Base-by-base conservation (phyloP, 2,329 filamentous ascomycete genomes). In the Pseudocercospora macadamiae region DNA sequence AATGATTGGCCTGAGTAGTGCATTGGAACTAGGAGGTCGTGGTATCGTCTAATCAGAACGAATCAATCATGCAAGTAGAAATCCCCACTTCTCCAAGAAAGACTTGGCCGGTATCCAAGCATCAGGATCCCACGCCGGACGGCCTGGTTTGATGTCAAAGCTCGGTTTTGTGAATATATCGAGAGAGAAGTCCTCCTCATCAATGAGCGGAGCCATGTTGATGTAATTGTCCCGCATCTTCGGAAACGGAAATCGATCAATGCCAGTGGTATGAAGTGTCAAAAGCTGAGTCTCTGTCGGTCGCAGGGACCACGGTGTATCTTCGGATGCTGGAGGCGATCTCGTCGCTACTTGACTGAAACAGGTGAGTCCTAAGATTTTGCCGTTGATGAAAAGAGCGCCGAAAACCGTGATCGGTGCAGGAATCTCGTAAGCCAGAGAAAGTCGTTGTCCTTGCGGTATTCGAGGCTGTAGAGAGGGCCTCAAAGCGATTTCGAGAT, bases 161-260 rank as follows among this genome's bases (percentile, higher is more conserved):
- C 47, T 51, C 16, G 47, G 47, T 10, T 30, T 32, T 3, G 47
- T 51, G 28, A 51, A 51, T 3, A 51, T 30, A 16, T 51, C 47
- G 8, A 32, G 47, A 51, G 47, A 51, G 26, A 51, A 51, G 25
- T 51, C 47, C 14, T 51, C 47, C 19, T 30, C 30, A 23, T 51
- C 26, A 1, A 51, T 30, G 16, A 51, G n/a, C 2, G 7, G 12
- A 16, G n/a, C 47, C 47, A 51, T 32, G 16, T 51, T 51, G 47
- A 51, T 51, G 47, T 32, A 51, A n/a, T 51, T 51, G 28, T 51
- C 47, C 10, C 47, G 23, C 47, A 51, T 51, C n/a, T 34, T 51
- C 1, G 47, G 47, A 5, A 51, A 51, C 14, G 47, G 39, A 18
- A 51, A 51, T 3, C 47, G 26, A 32, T 51, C 47, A 12, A 51